Percentiles rank a stretch among this genome's conserved stretches.
These are phyloP conservation scores for Penicillium goetzii DNA, from an alignment of 495 filamentous ascomycete species.

Conservation along the genomic window DNA sequence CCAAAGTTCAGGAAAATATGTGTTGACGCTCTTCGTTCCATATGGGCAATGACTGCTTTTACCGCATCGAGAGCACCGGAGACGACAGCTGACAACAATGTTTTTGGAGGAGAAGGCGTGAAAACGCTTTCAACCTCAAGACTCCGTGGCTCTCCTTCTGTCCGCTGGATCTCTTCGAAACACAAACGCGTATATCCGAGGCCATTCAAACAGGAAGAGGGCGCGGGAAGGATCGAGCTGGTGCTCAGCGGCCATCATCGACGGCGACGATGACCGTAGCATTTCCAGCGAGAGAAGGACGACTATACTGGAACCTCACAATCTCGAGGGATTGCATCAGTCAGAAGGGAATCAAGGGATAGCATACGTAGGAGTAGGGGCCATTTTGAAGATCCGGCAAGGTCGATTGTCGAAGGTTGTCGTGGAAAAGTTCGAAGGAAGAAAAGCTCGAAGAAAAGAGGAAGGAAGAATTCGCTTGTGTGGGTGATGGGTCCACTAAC, in stretches of 20 bases:
- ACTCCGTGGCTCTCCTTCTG: conserved; percentile 64
- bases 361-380: conserved; percentile 66
- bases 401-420: conserved; percentile 46
- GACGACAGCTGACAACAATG: conserved; percentile 65
- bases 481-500: conserved; percentile 30
- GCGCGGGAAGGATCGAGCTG: conserved; percentile 80
- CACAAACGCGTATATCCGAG: conserved; percentile 35
- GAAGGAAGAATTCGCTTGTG: conserved; percentile 44
- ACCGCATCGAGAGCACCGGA: conserved; percentile 27
- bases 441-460: conserved; percentile 26
- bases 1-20: conserved; percentile 61
- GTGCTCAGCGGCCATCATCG: conserved; percentile 53
- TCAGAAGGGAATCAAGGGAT: conserved; percentile 44
- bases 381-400: conserved; percentile 51
- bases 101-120: conserved; percentile 78
- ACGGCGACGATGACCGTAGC: conserved; percentile 39
- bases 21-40: conserved; percentile 48
- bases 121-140: conserved; percentile 71
- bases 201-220: conserved; percentile 48
- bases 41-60: conserved; percentile 23
- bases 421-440: conserved; percentile 37
- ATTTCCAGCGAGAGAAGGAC: conserved; percentile 75
- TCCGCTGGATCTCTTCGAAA: conserved; percentile 46
- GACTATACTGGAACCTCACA: conserved; percentile 67
- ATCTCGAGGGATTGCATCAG: conserved; percentile 50